phyloP scores from a whole-genome alignment of 169 alveolate species.

The Cryptosporidium andersoni region DNA sequence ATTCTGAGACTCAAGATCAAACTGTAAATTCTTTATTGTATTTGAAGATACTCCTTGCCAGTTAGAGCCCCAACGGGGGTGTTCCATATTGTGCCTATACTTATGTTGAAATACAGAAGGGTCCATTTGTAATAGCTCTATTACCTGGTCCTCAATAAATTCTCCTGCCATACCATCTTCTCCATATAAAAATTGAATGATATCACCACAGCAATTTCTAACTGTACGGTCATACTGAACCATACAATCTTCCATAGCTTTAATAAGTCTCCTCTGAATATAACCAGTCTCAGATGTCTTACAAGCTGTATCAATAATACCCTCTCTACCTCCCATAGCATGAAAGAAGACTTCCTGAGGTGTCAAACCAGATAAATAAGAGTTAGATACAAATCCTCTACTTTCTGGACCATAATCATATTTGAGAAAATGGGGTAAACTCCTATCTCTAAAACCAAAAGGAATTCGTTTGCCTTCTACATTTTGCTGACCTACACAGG shows the following conservation, averaged over 20 bases:
- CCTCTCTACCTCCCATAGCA: constrained; percentile 99
- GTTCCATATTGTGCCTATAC: constrained; percentile 61
- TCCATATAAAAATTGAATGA: constrained; percentile 98
- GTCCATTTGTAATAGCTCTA: constrained; percentile 91
- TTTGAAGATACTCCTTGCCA: constrained; percentile 53
- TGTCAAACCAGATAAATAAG: constrained; percentile 94
- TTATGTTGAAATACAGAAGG: constrained; percentile 72
- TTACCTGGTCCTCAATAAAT: constrained; percentile 96
- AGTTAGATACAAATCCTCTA: constrained; percentile 98
- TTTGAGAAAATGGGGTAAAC: constrained; percentile 99
- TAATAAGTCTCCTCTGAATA: constrained; percentile 98
- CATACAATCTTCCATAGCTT: constrained; percentile 99
- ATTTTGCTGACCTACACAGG: constrained; percentile 99
- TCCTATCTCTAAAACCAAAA: constrained; percentile 96
- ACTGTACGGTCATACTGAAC: constrained; percentile 99
- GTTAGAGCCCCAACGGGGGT: constrained; percentile 69
- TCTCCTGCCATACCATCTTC: constrained; percentile 99
- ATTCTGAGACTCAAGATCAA: constrained; percentile 71
- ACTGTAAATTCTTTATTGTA: constrained; percentile 64
- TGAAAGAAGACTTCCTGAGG: constrained; percentile 99
- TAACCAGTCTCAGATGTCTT: constrained; percentile 99
- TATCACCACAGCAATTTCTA: constrained; percentile 94
- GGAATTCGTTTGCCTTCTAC: constrained; percentile 99
- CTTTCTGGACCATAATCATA: constrained; percentile 99
- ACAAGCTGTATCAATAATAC: constrained; percentile 99